Evolutionary conservation across 2,329 filamentous ascomycete species (phyloP), one percentile per base, ranked within the genome.

Genomic region (Sporothrix mexicana): DNA sequence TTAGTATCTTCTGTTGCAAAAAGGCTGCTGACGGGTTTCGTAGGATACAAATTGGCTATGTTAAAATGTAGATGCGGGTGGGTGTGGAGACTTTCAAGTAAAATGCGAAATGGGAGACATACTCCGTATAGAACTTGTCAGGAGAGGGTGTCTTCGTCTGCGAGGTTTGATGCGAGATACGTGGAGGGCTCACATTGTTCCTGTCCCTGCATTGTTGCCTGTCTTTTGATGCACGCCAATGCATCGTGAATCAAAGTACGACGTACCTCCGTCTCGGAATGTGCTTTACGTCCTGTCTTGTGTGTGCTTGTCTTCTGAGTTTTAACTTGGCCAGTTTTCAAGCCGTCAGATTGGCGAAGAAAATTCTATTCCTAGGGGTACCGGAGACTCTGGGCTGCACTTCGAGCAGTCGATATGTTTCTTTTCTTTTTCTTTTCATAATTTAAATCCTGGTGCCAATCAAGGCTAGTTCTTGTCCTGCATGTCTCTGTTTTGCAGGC

Each of bases 31-130:
- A n/a, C 25, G 13, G 55, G 12, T 7, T 23, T 23, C 3, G n/a
- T 64, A 20, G 20, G 59, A 45, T 64, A 64, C 59, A 64, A 64
- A 20, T 36, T 45, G n/a, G 13, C 59, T 13, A 23, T 45, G 36
- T 20, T 45, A n/a, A 64, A 43, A 13, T 6, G 59, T 13, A 6
- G 25, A 17, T 64, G 4, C 12, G n/a, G 20, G 41, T 64, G 36
- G 59, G 59, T 45, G 59, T 64, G 59, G 36, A 64, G 36, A 10
- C 45, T n/a, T 23, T 43, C 59, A 41, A 45, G 45, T 23, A 64
- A 20, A 62, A 62, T 36, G 30, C 30, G 30, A 20, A 41, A 43
- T 2, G 30, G 43, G 17, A 59, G 55, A 45, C 36, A 45, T n/a
- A 23, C n/a, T 10, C 20, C 30, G 30, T 55, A 55, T 55, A 9